These are phyloP conservation scores for Exophiala spinifera DNA, from an alignment of 2,329 filamentous ascomycete species.

Conservation along the genomic window DNA sequence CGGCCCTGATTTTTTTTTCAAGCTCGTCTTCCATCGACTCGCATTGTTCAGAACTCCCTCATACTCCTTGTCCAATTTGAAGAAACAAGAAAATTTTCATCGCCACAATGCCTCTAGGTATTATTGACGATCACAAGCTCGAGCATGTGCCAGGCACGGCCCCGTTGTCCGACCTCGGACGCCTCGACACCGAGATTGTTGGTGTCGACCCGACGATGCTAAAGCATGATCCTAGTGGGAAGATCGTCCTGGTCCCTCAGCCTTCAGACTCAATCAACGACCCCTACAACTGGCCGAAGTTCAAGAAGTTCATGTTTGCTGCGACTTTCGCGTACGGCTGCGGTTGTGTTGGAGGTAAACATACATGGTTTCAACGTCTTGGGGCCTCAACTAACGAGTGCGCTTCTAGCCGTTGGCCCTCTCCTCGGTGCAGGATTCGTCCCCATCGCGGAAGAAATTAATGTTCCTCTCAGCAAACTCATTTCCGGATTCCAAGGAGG, in stretches of 20 bases:
- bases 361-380: no score
- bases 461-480: constrained; percentile 10
- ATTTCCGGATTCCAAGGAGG: constrained; percentile 38
- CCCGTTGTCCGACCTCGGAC: constrained; percentile 23
- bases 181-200: no score
- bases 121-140: constrained; percentile 32
- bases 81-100: no score
- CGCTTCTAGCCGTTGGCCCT: constrained; percentile 13
- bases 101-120: constrained; percentile 32
- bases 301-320: constrained; percentile 33
- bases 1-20: no score
- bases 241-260: constrained; percentile 25
- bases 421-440: constrained; percentile 20
- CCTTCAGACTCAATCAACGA: constrained; percentile 25
- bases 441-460: constrained; percentile 12
- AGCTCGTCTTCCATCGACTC: no score
- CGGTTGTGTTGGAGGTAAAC: constrained; percentile 41
- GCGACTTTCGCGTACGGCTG: constrained; percentile 41
- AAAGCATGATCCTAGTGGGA: constrained; percentile 34
- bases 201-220: constrained; percentile 14
- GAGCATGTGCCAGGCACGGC: constrained; percentile 36
- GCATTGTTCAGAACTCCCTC: no score
- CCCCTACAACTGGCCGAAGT: constrained; percentile 24
- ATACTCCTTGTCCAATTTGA: no score
- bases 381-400: neutral